These are phyloP conservation scores for Harringtonia aguacate DNA, from an alignment of 2,329 filamentous ascomycete species.

Conservation along the genomic window DNA sequence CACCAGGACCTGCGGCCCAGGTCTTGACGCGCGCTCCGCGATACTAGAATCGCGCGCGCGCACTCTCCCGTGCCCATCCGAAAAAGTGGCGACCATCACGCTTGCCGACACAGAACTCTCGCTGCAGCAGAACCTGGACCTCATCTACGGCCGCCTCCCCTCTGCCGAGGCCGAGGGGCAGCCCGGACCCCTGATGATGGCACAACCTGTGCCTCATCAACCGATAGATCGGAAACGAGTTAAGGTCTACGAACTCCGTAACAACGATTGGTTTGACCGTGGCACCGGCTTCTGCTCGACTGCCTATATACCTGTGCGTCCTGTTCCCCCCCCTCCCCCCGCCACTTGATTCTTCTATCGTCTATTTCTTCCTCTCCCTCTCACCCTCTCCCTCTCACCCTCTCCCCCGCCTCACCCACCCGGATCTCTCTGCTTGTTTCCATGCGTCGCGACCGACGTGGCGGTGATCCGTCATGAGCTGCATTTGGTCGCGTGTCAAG, in stretches of 20 bases:
- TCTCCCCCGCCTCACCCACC: too few species aligned
- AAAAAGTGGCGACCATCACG: constrained; percentile 45
- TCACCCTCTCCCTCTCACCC: too few species aligned
- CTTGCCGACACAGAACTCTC: constrained; percentile 43
- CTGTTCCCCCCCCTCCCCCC: constrained; percentile 5
- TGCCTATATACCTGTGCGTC: constrained; percentile 61
- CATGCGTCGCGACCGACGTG: too few species aligned
- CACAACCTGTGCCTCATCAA: constrained; percentile 60
- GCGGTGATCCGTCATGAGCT: not conserved
- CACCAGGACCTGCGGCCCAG: too few species aligned
- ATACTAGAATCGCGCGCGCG: constrained; percentile 10
- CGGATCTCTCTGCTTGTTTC: too few species aligned
- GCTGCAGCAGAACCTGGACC: constrained; percentile 48
- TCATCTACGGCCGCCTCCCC: constrained; percentile 38
- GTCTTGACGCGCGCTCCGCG: constrained; percentile 19
- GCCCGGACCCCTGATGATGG: constrained; percentile 57
- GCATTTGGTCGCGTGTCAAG: not conserved
- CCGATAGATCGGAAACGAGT: constrained; percentile 65
- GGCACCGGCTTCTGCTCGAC: constrained; percentile 93
- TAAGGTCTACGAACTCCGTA: constrained; percentile 96
- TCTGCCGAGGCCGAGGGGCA: constrained; percentile 33
- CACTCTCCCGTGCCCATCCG: constrained; percentile 14
- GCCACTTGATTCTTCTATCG: not conserved
- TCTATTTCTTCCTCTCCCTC: not conserved
- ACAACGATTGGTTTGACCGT: constrained; percentile 98